A percentile compares a stretch with the other conserved stretches of the same genome.
Evolutionary conservation across 768 basidiomycete genomes (phyloP).

Genomic region (Polyporus arcularius): DNA sequence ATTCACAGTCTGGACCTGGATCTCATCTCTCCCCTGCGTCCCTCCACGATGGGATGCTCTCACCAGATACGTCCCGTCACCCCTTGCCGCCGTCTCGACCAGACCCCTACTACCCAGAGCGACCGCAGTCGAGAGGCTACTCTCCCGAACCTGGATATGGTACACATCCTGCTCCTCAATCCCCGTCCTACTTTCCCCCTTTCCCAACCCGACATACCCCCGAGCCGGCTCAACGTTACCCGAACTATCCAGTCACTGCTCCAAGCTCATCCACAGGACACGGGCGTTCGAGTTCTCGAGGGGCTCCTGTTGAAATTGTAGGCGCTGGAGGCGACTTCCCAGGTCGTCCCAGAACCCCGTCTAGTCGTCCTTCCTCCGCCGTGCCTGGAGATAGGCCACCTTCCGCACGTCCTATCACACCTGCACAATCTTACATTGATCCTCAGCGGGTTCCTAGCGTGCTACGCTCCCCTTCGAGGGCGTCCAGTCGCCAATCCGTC

Average conservation of each 20-base stretch:
- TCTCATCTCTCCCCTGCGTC: conserved; percentile 23
- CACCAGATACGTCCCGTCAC: conserved; percentile 15
- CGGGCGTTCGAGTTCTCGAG: conserved; percentile 2
- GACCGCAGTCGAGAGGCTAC: conserved; percentile 11
- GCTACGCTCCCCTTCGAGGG: conserved; percentile 12
- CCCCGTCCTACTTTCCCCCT: conserved; percentile 3
- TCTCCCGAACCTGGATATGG: conserved; percentile 2
- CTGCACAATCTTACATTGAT: not conserved
- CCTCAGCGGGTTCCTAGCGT: conserved; percentile 9
- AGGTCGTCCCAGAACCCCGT: conserved; percentile 5
- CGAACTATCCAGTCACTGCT: conserved; percentile 9
- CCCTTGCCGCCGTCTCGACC: conserved; percentile 8
- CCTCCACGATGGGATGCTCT: conserved; percentile 20
- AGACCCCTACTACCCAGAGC: conserved; percentile 5
- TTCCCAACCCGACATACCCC: conserved; percentile 10
- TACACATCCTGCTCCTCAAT: not conserved
- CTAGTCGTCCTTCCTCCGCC: conserved; percentile 7
- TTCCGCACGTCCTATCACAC: conserved; percentile 7
- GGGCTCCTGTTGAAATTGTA: not conserved
- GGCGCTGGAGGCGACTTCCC: not conserved
- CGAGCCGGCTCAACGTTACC: conserved; percentile 6
- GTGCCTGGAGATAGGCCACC: conserved; percentile 3
- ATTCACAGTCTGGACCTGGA: conserved; percentile 20
- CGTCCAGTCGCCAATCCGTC: conserved; percentile 17
- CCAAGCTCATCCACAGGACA: conserved; percentile 3